A percentile compares a stretch with the other conserved stretches of the same genome.
These are phyloP conservation scores for Quercus gilva DNA, from an alignment of 306 rosid genomes.

Conservation along the genomic window DNA sequence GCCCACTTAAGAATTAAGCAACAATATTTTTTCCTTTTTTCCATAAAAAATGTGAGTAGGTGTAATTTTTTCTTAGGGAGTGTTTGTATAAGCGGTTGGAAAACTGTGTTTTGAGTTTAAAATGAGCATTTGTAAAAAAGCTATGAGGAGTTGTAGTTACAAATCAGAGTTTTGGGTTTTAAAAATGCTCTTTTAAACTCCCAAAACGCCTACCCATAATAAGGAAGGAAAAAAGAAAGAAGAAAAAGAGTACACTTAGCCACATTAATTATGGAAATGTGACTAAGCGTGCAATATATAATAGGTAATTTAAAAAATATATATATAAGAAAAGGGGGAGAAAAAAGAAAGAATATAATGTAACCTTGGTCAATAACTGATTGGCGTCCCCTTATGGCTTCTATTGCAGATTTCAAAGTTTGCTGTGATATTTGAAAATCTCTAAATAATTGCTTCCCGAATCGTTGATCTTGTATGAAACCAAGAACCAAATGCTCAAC, in stretches of 20 bases:
- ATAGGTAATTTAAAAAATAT: not conserved
- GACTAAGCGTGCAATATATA: no score
- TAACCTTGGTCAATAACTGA: slow-evolving; percentile 96
- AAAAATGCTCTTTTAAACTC: no score
- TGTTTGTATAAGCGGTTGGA: no score
- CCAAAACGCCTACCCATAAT: no score
- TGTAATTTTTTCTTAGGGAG: no score
- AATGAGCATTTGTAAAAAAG: no score
- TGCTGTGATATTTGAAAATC: slow-evolving; percentile 80
- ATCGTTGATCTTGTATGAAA: slow-evolving; percentile 72
- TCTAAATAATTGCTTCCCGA: slow-evolving; percentile 76
- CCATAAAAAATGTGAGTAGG: not conserved
- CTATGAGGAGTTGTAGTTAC: no score
- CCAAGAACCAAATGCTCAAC: slow-evolving; percentile 98
- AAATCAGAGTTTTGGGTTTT: no score
- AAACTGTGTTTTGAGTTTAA: no score
- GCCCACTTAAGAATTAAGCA: not conserved
- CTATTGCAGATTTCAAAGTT: slow-evolving; percentile 73
- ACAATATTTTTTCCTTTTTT: not conserved
- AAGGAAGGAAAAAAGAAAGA: no score
- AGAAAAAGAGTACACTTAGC: no score
- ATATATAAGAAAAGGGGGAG: not conserved
- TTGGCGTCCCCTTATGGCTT: slow-evolving; percentile 87
- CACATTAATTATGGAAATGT: no score
- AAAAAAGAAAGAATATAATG: not conserved